These are phyloP conservation scores for Syzygium jambos DNA, from an alignment of 345 rosid species.

Conservation along the genomic window DNA sequence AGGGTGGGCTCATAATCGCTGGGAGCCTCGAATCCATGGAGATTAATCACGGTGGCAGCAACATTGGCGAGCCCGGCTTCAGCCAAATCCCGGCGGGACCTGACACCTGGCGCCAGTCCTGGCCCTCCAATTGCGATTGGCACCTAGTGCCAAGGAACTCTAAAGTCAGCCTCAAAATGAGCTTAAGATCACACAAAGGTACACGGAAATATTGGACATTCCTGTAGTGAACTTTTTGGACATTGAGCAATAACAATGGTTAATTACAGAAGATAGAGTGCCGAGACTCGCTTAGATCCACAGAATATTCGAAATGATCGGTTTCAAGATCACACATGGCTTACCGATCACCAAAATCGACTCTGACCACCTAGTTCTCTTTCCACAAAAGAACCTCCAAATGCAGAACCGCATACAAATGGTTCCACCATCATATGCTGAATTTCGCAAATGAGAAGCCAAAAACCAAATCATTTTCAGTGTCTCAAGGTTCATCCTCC, in stretches of 20 bases:
- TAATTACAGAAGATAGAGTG: not conserved
- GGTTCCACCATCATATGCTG: not conserved
- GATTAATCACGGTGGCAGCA: constrained; percentile 84
- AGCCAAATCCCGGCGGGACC: constrained; percentile 54
- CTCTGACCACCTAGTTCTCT: not conserved
- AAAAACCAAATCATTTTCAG: not conserved
- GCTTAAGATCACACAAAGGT: not conserved
- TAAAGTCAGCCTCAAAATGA: not conserved
- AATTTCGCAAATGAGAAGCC: not conserved
- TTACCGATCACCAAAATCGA: not conserved
- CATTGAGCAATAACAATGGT: not conserved
- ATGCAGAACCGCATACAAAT: not conserved
- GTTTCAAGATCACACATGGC: not conserved
- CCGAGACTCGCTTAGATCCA: not conserved
- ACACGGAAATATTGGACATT: not conserved
- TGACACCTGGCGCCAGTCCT: constrained; percentile 45
- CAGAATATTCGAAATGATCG: not conserved
- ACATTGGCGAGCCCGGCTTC: constrained; percentile 75
- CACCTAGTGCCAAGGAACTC: constrained; percentile 26
- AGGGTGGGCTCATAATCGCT: constrained; percentile 73
- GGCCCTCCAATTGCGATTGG: constrained; percentile 92
- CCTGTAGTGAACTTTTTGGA: not conserved
- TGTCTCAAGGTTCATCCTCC: not conserved
- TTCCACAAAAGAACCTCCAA: not conserved
- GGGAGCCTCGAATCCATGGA: constrained; percentile 80